Evolutionary conservation across 306 rosid genomes (phyloP).

Genomic region (Cyamopsis tetragonoloba): DNA sequence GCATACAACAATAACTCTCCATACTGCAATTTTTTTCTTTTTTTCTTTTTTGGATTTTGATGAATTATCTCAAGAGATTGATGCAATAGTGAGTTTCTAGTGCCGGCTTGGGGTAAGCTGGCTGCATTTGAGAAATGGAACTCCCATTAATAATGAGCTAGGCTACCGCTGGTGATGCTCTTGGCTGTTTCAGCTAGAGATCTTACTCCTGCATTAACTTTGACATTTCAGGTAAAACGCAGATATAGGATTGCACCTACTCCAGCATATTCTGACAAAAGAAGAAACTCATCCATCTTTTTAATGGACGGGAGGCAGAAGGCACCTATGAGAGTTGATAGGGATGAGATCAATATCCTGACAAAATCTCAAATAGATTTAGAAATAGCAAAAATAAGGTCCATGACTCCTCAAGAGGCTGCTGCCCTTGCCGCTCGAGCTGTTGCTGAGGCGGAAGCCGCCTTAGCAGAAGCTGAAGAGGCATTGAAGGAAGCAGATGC

Average conservation of each 20-base stretch:
- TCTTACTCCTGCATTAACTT: conserved; percentile 23
- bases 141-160: background rate
- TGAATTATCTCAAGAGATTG: background rate
- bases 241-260: conserved; percentile 68
- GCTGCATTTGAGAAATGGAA: background rate
- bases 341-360: conserved; percentile 41
- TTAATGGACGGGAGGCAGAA: conserved; percentile 57
- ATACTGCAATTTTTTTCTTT: background rate
- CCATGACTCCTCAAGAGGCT: conserved; percentile 77
- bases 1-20: background rate
- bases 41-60: no score
- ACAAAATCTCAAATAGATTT: conserved; percentile 68
- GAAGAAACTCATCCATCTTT: conserved; percentile 45
- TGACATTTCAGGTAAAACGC: conserved; percentile 69
- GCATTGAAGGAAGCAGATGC: conserved; percentile 86
- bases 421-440: conserved; percentile 85
- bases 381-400: conserved; percentile 72
- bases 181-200: conserved; percentile 8
- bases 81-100: background rate
- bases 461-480: conserved; percentile 89
- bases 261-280: conserved; percentile 44
- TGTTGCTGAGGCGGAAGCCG: conserved; percentile 84
- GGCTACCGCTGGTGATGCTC: background rate
- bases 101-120: background rate
- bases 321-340: conserved; percentile 44